phyloP scores from a whole-genome alignment of 2,329 filamentous ascomycete genomes.

The Fusarium brevicatenulatum region DNA sequence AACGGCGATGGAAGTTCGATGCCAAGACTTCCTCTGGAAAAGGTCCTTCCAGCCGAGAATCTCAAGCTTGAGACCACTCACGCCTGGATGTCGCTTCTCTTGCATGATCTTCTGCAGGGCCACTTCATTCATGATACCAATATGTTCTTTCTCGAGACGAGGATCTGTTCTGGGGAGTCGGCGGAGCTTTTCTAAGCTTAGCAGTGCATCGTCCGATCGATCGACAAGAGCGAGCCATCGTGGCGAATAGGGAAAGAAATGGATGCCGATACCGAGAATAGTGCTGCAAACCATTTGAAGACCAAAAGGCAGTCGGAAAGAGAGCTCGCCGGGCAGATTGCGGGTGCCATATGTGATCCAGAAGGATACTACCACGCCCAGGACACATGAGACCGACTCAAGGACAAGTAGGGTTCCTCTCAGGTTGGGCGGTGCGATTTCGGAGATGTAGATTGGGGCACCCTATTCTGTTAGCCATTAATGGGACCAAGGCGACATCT shows the following conservation, averaged over 20 bases:
- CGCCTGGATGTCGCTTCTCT: conserved; percentile 2
- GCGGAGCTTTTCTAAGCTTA: conserved; percentile 52
- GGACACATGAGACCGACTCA: conserved; percentile 53
- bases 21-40: conserved; percentile 1
- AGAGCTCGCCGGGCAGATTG: conserved; percentile 53
- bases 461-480: conserved; percentile 40
- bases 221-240: conserved; percentile 55
- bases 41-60: conserved; percentile 13
- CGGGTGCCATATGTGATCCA: conserved; percentile 65
- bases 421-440: conserved; percentile 60
- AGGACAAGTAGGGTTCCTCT: conserved; percentile 59
- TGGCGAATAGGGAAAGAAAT: conserved; percentile 60
- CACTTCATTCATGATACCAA: neutral
- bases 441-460: conserved; percentile 59
- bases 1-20: conserved; percentile 22
- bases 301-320: conserved; percentile 54
- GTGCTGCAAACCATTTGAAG: conserved; percentile 9
- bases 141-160: conserved; percentile 47
- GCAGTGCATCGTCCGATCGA: conserved; percentile 53
- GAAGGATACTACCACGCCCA: conserved; percentile 60
- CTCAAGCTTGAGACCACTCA: conserved; percentile 1
- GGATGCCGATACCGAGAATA: conserved; percentile 51
- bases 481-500: neutral
- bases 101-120: neutral
- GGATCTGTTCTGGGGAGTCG: conserved; percentile 54